Conservation (phyloP, 495 filamentous ascomycete genomes). For the Aspergillus haitiensis region DNA sequence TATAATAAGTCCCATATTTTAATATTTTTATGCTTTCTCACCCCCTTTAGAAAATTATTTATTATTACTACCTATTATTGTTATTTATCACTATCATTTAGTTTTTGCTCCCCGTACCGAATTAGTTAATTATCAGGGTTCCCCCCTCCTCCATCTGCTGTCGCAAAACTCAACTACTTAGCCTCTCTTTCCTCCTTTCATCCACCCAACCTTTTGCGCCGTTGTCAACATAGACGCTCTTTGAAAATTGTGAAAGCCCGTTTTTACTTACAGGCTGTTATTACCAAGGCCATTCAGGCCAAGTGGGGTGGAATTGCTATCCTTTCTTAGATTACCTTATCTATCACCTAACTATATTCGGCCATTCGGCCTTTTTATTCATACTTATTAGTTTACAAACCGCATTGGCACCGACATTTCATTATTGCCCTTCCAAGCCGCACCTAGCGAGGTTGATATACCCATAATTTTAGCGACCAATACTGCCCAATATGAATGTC, state of each 20-base stretch:
- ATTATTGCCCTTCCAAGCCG: constrained; percentile 5
- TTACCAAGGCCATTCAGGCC: neutral
- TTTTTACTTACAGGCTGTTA: neutral
- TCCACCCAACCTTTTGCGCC: neutral
- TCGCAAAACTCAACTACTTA: constrained; percentile 19
- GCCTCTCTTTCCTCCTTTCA: constrained; percentile 20
- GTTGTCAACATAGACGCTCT: neutral
- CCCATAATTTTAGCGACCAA: constrained; percentile 2
- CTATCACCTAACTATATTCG: neutral
- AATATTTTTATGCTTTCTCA: neutral
- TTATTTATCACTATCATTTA: neutral
- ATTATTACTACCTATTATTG: neutral
- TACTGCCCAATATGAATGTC: constrained; percentile 69
- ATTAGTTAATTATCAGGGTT: constrained; percentile 10
- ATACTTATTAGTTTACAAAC: neutral
- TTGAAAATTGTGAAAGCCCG: neutral
- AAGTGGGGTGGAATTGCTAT: neutral
- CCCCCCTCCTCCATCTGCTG: constrained; percentile 9
- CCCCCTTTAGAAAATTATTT: no score
- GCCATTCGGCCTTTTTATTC: neutral
- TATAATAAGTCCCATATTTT: neutral
- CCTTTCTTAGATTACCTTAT: neutral
- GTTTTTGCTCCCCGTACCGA: neutral
- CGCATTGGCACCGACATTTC: neutral
- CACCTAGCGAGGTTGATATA: constrained; percentile 3